Evolutionary conservation across 768 basidiomycete genomes (phyloP).

Genomic region (Brasilioporus rufonigricans): DNA sequence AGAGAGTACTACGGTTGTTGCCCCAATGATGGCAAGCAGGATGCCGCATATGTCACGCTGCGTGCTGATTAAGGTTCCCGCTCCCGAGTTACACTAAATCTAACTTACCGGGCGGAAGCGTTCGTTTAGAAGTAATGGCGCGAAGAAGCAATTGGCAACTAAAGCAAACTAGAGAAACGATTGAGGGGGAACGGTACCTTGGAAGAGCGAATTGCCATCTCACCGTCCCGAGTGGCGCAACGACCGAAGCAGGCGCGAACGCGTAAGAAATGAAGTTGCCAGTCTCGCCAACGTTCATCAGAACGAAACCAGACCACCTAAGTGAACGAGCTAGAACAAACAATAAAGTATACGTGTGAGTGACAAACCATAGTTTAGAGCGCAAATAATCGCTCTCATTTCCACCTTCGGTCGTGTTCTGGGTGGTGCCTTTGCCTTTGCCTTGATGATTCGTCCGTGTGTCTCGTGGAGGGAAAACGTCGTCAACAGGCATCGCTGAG

Average conservation of each 20-base stretch:
- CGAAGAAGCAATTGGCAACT: conserved; percentile 94
- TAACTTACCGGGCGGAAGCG: conserved; percentile 68
- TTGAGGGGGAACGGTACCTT: neutral
- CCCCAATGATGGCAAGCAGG: conserved; percentile 78
- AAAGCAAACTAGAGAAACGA: conserved; percentile 65
- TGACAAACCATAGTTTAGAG: conserved; percentile 75
- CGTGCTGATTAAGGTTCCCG: conserved; percentile 13
- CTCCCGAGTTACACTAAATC: conserved; percentile 5
- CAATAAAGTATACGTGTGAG: neutral
- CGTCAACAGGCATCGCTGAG: conserved; percentile 38
- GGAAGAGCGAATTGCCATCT: conserved; percentile 26
- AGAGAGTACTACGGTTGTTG: conserved; percentile 88
- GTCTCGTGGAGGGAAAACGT: conserved; percentile 31
- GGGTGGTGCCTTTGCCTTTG: conserved; percentile 12
- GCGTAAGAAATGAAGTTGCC: conserved; percentile 92
- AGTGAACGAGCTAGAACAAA: conserved; percentile 1
- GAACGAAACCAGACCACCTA: conserved; percentile 86
- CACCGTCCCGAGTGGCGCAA: conserved; percentile 95
- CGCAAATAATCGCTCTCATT: conserved; percentile 76
- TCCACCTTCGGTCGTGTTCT: conserved; percentile 30
- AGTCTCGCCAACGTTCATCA: conserved; percentile 90
- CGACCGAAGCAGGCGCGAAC: conserved; percentile 87
- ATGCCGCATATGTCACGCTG: conserved; percentile 82
- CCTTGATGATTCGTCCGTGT: conserved; percentile 2
- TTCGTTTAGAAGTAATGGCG: conserved; percentile 81